phyloP scores from a whole-genome alignment of 352 stramenopile species.

The Poterioochromonas sp. region DNA sequence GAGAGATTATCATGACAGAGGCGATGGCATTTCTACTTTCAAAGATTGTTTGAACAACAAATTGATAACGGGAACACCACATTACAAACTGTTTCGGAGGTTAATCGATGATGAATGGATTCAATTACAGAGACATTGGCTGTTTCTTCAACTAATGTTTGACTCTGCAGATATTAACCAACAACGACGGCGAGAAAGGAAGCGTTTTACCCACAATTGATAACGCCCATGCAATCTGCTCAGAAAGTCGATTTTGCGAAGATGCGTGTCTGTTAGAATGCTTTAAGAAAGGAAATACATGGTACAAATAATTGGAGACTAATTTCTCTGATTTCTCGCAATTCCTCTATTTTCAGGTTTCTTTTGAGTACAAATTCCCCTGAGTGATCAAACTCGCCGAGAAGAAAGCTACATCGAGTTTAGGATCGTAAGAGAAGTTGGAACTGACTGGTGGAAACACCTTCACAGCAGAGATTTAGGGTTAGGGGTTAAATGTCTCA shows the following conservation, averaged over 20 bases:
- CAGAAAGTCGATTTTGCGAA: constrained; percentile 77
- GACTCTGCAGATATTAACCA: constrained; percentile 89
- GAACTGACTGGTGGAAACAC: too few species aligned
- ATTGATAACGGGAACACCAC: constrained; percentile 79
- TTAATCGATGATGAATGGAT: constrained; percentile 88
- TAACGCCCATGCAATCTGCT: constrained; percentile 66
- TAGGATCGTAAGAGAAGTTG: too few species aligned
- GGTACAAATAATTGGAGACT: too few species aligned
- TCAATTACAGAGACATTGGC: constrained; percentile 79
- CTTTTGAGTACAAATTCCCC: too few species aligned
- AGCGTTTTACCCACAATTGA: constrained; percentile 84
- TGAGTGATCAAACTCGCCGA: too few species aligned
- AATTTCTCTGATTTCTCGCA: too few species aligned
- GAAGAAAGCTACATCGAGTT: too few species aligned
- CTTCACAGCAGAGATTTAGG: too few species aligned
- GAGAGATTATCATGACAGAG: constrained; percentile 87
- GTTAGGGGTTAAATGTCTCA: too few species aligned
- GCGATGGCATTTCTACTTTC: constrained; percentile 85
- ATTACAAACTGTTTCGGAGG: constrained; percentile 70
- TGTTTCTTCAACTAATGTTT: constrained; percentile 89
- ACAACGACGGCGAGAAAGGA: constrained; percentile 80
- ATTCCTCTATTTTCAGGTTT: too few species aligned
- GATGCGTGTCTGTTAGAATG: constrained; percentile 76
- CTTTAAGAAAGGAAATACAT: constrained; percentile 83
- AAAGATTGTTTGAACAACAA: constrained; percentile 82